A percentile compares a stretch with the other conserved stretches of the same genome.
phyloP scores from a whole-genome alignment of 352 stramenopile species.

The Globisporangium nodosum region DNA sequence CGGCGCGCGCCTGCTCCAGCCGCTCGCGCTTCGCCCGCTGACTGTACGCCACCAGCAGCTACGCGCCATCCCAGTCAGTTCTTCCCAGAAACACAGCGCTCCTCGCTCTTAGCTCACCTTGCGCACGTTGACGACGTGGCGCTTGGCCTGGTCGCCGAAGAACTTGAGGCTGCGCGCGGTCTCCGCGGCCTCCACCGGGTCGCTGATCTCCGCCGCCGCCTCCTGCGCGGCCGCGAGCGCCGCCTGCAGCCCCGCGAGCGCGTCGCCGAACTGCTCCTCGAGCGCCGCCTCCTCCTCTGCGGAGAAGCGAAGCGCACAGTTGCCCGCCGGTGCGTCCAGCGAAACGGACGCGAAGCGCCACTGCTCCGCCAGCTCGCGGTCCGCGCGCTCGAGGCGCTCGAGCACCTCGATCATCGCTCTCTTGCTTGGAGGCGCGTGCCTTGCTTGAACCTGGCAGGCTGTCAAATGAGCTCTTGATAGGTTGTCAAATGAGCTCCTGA shows the following conservation, averaged over 20 bases:
- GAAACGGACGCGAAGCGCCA: conserved; percentile 40
- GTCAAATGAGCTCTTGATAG: no score
- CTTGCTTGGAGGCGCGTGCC: neutral
- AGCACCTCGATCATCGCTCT: conserved; percentile 30
- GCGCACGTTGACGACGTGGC: conserved; percentile 28
- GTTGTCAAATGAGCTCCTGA: no score
- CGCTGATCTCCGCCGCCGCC: conserved; percentile 30
- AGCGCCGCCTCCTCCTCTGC: conserved; percentile 53
- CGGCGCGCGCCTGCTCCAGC: conserved; percentile 41
- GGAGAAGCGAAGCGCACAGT: conserved; percentile 37
- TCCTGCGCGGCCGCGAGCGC: conserved; percentile 39
- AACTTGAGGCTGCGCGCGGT: conserved; percentile 22
- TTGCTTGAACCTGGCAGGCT: neutral
- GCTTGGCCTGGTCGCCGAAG: conserved; percentile 28
- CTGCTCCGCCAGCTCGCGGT: conserved; percentile 37
- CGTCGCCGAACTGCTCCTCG: conserved; percentile 51
- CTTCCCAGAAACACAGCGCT: neutral
- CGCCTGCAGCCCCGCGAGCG: conserved; percentile 27
- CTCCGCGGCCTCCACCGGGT: conserved; percentile 20
- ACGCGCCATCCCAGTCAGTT: neutral
- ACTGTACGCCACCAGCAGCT: conserved; percentile 54
- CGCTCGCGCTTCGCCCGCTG: conserved; percentile 56
- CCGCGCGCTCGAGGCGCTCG: conserved; percentile 20
- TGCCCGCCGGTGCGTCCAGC: conserved; percentile 17
- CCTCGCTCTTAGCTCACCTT: conserved; percentile 24